Conservation (phyloP, 1,284 basidiomycete species). For the Bjerkandera adusta region DNA sequence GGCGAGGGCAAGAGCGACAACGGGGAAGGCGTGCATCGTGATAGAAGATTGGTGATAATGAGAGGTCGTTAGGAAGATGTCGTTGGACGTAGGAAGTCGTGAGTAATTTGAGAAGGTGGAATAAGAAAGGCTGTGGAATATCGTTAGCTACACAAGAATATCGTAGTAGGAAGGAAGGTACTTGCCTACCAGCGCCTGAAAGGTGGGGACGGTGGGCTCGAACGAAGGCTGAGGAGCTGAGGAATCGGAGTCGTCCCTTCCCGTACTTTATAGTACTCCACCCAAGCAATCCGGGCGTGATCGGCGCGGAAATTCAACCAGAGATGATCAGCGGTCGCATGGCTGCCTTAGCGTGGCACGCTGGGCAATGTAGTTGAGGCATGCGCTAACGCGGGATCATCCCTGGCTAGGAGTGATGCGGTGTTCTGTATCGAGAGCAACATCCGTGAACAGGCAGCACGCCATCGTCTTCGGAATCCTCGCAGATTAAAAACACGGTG, state of each 20-base stretch:
- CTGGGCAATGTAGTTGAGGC: too few species aligned
- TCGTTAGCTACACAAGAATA: background rate
- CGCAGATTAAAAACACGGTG: too few species aligned
- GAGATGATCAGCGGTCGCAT: too few species aligned
- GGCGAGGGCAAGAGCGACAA: constrained; percentile 3
- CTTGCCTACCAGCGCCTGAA: constrained; percentile 13
- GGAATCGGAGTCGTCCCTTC: background rate
- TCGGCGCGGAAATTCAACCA: too few species aligned
- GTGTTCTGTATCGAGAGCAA: too few species aligned
- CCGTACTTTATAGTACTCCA: too few species aligned
- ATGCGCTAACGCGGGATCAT: too few species aligned
- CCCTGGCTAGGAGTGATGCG: too few species aligned
- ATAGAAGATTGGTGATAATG: background rate
- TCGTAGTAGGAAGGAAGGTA: background rate
- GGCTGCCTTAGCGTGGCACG: too few species aligned
- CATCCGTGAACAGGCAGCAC: too few species aligned
- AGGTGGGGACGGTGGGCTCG: constrained; percentile 9
- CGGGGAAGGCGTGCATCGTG: constrained; percentile 7
- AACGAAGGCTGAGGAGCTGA: constrained; percentile 9
- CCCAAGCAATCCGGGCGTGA: too few species aligned
- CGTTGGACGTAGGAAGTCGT: constrained; percentile 1
- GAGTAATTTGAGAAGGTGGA: constrained; percentile 6
- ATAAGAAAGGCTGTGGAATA: constrained; percentile 5
- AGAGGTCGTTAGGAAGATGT: background rate
- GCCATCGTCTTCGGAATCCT: too few species aligned